Base-by-base conservation (phyloP, 2,329 filamentous ascomycete species). In the Dactylonectria macrodidyma region DNA sequence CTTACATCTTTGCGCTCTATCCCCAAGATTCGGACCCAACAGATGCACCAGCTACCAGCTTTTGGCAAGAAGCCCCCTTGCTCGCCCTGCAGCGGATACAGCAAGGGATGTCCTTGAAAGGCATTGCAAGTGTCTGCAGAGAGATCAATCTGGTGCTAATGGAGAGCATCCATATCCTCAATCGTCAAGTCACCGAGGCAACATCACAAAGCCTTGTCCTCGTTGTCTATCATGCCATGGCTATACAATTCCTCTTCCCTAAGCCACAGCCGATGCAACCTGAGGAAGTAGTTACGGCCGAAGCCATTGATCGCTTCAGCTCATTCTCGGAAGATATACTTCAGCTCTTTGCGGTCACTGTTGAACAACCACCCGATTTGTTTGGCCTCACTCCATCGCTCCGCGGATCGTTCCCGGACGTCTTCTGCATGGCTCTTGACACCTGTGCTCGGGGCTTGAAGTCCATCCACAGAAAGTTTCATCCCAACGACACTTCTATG, bases 171-270 rank as follows among this genome's bases (percentile, higher is more conserved):
- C 71, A 75, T 54, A 58, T 73, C 34, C 70, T 76, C 33, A 66
- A 67, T 50, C 66, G 60, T 11, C 69, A 76, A 57, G 72, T 73
- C 22, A 72, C 70, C 6, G 73, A 78, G 24, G 65, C 62, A 3
- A 71, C 73, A 3, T 75, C 77, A 3, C 70, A 70, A 11, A 76
- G 68, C 22, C 54, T 80, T 2, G 75, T 80, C 9, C 64, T 79
- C 16, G 66, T 74, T 3, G 73, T 78, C n/a, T 78, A 81, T 44
- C 78, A 81, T 59, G 75, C 72, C 51, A 77, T 81, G 70, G 73
- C 75, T n/a, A 73, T 80, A 7, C 79, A 81, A 34, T 76, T 78
- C 56, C 69, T 81, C 9, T 81, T 81, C 56, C 78, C 78, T 5
- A 66, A 50, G 12, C 50, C 54, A 10, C 66, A 71, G 8, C 57